Evolutionary conservation across 1,139 yeast genomes (phyloP).

Genomic region (Pichia sp.): DNA sequence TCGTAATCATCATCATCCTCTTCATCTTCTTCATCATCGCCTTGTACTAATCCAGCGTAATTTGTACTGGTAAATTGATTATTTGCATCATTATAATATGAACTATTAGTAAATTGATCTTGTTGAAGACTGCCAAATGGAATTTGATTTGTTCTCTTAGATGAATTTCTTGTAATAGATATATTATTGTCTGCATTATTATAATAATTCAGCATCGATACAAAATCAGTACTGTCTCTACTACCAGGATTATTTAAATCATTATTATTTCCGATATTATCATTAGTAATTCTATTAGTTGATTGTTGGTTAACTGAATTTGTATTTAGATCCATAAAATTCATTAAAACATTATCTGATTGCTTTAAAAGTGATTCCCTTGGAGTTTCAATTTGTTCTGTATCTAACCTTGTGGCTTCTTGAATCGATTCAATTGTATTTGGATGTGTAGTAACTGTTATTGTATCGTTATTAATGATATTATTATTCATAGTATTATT

Average conservation of each 20-base stretch:
- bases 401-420: constrained; percentile 2
- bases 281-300: neutral
- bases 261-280: neutral
- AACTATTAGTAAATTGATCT: neutral
- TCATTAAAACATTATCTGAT: constrained; percentile 8
- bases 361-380: constrained; percentile 6
- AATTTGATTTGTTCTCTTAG: neutral
- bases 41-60: neutral
- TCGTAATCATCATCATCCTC: constrained; percentile 12
- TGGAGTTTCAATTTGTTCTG: constrained; percentile 3
- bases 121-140: neutral
- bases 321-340: constrained; percentile 1
- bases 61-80: neutral
- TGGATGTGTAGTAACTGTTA: neutral
- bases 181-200: neutral
- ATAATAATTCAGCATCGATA: constrained; percentile 12
- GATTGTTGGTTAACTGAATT: neutral
- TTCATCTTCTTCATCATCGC: constrained; percentile 5
- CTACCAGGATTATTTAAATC: no score
- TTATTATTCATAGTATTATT: neutral
- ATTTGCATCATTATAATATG: neutral
- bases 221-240: constrained; percentile 4
- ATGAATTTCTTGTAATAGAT: neutral
- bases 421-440: neutral
- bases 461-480: neutral